Conservation (phyloP, 495 filamentous ascomycete genomes). For the Poronia punctata region DNA sequence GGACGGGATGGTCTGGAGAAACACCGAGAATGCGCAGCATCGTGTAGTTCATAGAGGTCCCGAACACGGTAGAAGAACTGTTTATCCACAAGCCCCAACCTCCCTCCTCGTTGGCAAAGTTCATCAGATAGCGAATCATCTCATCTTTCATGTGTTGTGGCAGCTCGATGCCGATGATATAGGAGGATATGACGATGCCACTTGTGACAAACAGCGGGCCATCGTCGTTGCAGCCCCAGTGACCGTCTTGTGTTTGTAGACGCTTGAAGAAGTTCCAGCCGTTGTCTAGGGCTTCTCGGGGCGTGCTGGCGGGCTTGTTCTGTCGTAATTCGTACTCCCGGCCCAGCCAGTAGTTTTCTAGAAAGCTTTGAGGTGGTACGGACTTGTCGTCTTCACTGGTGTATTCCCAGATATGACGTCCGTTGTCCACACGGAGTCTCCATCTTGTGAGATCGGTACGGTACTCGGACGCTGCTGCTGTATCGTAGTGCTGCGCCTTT, state of each 20-base stretch:
- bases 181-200: conserved; percentile 63
- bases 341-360: conserved; percentile 66
- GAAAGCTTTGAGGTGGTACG: conserved; percentile 63
- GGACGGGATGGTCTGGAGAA: conserved; percentile 59
- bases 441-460: conserved; percentile 62
- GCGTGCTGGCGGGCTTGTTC: neutral
- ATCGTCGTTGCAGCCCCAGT: conserved; percentile 83
- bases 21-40: conserved; percentile 63
- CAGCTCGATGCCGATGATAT: conserved; percentile 69
- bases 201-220: conserved; percentile 67
- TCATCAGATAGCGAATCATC: conserved; percentile 73
- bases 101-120: conserved; percentile 66
- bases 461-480: too few species aligned
- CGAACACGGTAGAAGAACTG: conserved; percentile 71
- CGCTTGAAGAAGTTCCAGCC: conserved; percentile 67
- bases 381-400: conserved; percentile 59
- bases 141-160: conserved; percentile 62
- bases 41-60: conserved; percentile 74
- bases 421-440: conserved; percentile 63
- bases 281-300: conserved; percentile 53
- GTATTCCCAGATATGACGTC: conserved; percentile 78
- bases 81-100: conserved; percentile 87
- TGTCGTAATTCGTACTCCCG: conserved; percentile 24
- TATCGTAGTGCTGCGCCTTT: too few species aligned
- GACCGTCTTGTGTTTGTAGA: conserved; percentile 65